Evolutionary conservation across 2,329 filamentous ascomycete species (phyloP).

Genomic region (Neurospora crassa): DNA sequence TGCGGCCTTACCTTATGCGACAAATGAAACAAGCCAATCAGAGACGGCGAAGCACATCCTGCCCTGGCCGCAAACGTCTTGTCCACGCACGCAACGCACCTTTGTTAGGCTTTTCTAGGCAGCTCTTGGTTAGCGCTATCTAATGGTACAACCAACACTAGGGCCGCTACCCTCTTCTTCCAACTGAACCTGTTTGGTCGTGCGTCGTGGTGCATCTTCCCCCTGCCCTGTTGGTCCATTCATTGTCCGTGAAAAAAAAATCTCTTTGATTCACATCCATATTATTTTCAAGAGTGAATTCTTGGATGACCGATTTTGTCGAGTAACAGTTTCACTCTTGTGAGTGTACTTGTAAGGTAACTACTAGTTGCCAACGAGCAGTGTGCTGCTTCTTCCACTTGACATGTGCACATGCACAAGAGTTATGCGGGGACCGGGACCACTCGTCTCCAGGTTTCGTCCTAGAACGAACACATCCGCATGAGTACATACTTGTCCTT

Average conservation of each 20-base stretch:
- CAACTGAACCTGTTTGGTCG: not conserved
- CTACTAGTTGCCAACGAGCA: not conserved
- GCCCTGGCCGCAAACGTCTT: not conserved
- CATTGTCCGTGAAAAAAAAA: not conserved
- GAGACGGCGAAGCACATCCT: not conserved
- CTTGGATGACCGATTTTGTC: not conserved
- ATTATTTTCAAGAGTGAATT: not conserved
- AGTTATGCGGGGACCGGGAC: not conserved
- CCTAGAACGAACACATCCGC: too few species aligned
- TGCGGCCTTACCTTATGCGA: not conserved
- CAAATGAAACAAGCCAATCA: not conserved
- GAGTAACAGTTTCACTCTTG: not conserved
- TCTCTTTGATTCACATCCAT: not conserved
- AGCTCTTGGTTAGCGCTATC: not conserved
- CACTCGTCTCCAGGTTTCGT: too few species aligned
- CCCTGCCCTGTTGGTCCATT: not conserved
- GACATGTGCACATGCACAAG: not conserved
- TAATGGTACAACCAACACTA: not conserved
- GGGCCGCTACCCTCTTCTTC: not conserved
- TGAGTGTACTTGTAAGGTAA: too few species aligned
- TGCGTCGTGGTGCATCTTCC: not conserved
- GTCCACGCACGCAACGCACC: not conserved
- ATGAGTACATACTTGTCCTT: not conserved
- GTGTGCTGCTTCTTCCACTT: not conserved
- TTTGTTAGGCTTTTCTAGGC: not conserved